Evolutionary conservation across 2,329 filamentous ascomycete genomes (phyloP), one percentile per base, ranked within the genome.

Genomic region (Hyphodiscus sp.): DNA sequence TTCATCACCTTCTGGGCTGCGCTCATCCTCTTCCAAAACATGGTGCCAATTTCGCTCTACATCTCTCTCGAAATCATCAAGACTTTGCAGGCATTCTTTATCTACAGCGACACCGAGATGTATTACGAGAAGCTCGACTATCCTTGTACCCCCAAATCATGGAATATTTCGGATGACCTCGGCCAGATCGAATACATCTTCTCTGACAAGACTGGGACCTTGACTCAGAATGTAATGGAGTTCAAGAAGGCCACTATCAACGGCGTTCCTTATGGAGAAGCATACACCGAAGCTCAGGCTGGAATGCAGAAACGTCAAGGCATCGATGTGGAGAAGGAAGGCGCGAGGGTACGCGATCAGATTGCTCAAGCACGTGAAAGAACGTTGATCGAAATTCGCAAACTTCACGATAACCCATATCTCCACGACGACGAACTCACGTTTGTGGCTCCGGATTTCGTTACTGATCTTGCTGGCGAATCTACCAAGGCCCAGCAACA

Each of bases 171-270:
- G 0, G 94, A 99, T 67, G 95, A 99, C 65, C 78, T 99, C 46
- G 94, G 94, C 13, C 94, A 99, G 72, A 96, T 99, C 58, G 94
- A 97, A 71, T 99, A 97, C 74, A 96, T 99, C 61, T 99, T 99
- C 71, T 96, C 89, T 0, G 89, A 95, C 76, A 95, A 95, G 73
- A 95, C 89, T 0, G 89, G 89, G 54, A 95, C 89, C 2, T 73
- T 95, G 59, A 95, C 89, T 0, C 89, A 95, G 65, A 95, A 95
- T 68, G 87, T 95, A 50, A 95, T 95, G 94, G 95, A 99, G 70
- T 99, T 97, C 81, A 99, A 97, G 71, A 99, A 99, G 71, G 91
- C 87, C 52, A 95, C 91, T 0, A 86, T 99, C 71, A 97, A 97
- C 65, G 92, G 92, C n/a, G 82, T 94, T 56, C 85, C 91, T 0